Evolutionary conservation across 352 stramenopile genomes (phyloP), one percentile per base, ranked within the genome.

Genomic region (Phytopythium mirpurense): DNA sequence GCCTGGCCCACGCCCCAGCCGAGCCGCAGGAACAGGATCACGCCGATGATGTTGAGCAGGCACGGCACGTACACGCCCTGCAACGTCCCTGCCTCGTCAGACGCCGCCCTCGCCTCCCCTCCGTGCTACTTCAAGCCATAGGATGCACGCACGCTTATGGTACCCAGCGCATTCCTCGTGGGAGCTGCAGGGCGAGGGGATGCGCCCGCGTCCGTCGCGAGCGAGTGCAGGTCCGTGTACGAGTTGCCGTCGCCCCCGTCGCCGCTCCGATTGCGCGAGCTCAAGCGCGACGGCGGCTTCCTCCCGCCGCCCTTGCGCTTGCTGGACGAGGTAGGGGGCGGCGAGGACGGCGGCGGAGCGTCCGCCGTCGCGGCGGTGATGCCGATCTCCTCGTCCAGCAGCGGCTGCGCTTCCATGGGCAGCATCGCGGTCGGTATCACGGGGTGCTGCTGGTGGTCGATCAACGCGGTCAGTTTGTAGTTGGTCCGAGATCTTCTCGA

Each of bases 31-130:
- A 96, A 96, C 21, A 96, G 57, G 44, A 96, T 93, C 26, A 96
- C 85, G 35, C 88, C 86, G 36, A 96, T 88, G 67, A 96, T 96
- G 60, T 94, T 95, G 57, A 95, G 73, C 23, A 96, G 70, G 58
- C 83, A 96, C 32, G 88, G 88, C 58, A 96, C 68, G 38, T 90
- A 95, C 7, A 96, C 87, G 9, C 87, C 87, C 70, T 80, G 16
- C 16, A 32, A 27, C 34, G 37, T 27, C 34, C 14, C 52, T 31
- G 27, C 9, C n/a, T n/a, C n/a, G n/a, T n/a, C n/a, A n/a, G n/a
- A 2, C 15, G 11, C 8, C 18, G 19, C 35, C 1, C 2, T 31
- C 18, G 2, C 3, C n/a, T 26, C 6, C 23, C 14, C 24, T 43
- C 11, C 9, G 15, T 38, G 16, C 62, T 4, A n/a, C 8, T 8